These are phyloP conservation scores for Aspergillus terreus DNA, from an alignment of 2,329 filamentous ascomycete genomes.

Conservation along the genomic window DNA sequence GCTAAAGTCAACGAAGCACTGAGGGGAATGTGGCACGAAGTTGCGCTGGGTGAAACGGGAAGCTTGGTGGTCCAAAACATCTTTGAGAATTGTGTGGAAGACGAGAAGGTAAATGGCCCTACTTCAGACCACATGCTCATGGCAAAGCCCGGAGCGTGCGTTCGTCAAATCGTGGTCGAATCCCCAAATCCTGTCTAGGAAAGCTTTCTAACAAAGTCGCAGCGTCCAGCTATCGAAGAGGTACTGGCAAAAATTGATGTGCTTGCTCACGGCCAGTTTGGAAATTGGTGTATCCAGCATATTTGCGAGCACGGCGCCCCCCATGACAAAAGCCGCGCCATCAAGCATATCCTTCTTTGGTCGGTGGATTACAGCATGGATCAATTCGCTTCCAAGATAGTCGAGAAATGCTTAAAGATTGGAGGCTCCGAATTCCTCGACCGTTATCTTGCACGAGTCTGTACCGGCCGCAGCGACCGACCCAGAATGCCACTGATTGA, in stretches of 20 bases:
- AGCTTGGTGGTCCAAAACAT: conserved; percentile 99
- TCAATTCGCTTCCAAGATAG: conserved; percentile 97
- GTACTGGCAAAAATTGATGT: conserved; percentile 93
- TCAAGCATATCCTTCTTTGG: conserved; percentile 92
- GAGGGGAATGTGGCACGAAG: conserved; percentile 97
- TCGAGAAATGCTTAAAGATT: conserved; percentile 98
- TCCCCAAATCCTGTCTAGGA: not conserved
- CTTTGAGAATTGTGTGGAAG: conserved; percentile 97
- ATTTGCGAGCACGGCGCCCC: conserved; percentile 95
- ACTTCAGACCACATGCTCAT: no score
- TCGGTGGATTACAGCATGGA: conserved; percentile 98
- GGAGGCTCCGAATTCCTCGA: conserved; percentile 84
- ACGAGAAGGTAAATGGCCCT: conserved; percentile 76
- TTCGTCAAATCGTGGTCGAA: no score
- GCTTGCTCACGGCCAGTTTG: conserved; percentile 94
- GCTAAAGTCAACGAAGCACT: conserved; percentile 94
- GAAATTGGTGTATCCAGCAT: conserved; percentile 99
- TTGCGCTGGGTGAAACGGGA: conserved; percentile 93
- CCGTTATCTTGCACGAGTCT: conserved; percentile 89
- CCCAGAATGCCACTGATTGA: conserved; percentile 96
- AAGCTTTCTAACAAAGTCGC: conserved; percentile 20
- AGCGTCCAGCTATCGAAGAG: conserved; percentile 97
- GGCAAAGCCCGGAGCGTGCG: no score
- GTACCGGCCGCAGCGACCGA: conserved; percentile 82
- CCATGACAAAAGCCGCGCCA: conserved; percentile 84